Conservation (phyloP, 176 grass and related monocot species). For the Eragrostis nindensis region DNA sequence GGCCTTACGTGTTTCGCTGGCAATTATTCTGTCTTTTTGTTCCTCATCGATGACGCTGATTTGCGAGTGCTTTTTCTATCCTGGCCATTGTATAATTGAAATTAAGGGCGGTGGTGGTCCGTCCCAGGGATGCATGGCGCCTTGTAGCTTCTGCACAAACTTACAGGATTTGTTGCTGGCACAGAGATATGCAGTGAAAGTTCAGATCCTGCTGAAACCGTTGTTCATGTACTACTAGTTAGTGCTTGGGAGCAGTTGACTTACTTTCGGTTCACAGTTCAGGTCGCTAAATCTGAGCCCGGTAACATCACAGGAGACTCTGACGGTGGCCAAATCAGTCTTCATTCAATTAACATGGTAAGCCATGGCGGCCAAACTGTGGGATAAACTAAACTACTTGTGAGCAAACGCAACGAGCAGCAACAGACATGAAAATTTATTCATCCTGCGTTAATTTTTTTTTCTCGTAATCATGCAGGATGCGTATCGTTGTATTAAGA, state of each 20-base stretch:
- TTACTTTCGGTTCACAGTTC: background rate
- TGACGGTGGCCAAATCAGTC: background rate
- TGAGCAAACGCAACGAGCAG: background rate
- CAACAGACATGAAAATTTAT: background rate
- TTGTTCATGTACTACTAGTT: too few species aligned
- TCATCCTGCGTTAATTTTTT: background rate
- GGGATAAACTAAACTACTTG: too few species aligned
- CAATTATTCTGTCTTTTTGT: conserved; percentile 28
- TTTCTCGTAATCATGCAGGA: too few species aligned
- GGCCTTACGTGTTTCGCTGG: conserved; percentile 12
- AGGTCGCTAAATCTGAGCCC: conserved; percentile 13
- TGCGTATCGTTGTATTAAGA: too few species aligned
- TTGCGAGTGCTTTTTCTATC: background rate
- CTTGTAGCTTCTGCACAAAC: background rate
- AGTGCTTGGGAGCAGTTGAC: background rate
- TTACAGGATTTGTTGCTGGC: background rate
- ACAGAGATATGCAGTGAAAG: background rate
- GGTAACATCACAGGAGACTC: conserved; percentile 6
- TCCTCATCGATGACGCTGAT: background rate
- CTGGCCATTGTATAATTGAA: too few species aligned
- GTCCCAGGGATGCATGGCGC: background rate
- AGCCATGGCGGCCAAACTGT: background rate
- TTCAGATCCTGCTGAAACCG: background rate
- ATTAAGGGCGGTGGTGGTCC: too few species aligned
- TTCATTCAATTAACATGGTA: background rate